These are phyloP conservation scores for Xerocomus amazonicus DNA, from an alignment of 1,284 basidiomycete species.

Conservation along the genomic window DNA sequence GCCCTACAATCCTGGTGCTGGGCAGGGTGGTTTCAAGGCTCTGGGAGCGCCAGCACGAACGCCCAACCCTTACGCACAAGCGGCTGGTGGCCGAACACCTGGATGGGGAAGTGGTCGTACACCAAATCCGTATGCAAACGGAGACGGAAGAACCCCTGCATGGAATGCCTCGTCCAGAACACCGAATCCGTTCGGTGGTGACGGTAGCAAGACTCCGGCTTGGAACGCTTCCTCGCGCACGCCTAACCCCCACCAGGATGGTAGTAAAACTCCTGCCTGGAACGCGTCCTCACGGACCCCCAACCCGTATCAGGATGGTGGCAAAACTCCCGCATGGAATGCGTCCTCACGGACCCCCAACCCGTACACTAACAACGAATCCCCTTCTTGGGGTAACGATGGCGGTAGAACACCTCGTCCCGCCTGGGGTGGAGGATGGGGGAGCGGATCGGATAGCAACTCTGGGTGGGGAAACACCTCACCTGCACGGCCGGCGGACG, in stretches of 20 bases:
- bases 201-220: conserved; percentile 61
- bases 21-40: conserved; percentile 26
- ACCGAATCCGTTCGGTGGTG: conserved; percentile 61
- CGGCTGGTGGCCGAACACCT: conserved; percentile 39
- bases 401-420: conserved; percentile 39
- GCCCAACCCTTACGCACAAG: conserved; percentile 36
- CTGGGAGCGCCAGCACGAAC: conserved; percentile 36
- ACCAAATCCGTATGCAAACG: conserved; percentile 54
- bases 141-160: conserved; percentile 61
- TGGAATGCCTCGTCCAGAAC: conserved; percentile 50
- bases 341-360: conserved; percentile 59
- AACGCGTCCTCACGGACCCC: conserved; percentile 54
- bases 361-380: conserved; percentile 38
- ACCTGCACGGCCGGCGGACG: conserved; percentile 35
- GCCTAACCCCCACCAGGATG: conserved; percentile 64
- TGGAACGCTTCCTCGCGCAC: conserved; percentile 51
- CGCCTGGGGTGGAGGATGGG: conserved; percentile 28
- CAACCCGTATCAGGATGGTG: conserved; percentile 53
- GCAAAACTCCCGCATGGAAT: conserved; percentile 54
- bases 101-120: conserved; percentile 45
- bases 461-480: conserved; percentile 33
- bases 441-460: conserved; percentile 22
- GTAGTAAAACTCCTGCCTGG: conserved; percentile 57
- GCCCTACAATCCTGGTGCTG: conserved; percentile 28
- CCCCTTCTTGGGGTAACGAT: conserved; percentile 30